phyloP scores from a whole-genome alignment of 228 moss, liverwort and hornwort genomes.

The Sphagnum magellanicum region DNA sequence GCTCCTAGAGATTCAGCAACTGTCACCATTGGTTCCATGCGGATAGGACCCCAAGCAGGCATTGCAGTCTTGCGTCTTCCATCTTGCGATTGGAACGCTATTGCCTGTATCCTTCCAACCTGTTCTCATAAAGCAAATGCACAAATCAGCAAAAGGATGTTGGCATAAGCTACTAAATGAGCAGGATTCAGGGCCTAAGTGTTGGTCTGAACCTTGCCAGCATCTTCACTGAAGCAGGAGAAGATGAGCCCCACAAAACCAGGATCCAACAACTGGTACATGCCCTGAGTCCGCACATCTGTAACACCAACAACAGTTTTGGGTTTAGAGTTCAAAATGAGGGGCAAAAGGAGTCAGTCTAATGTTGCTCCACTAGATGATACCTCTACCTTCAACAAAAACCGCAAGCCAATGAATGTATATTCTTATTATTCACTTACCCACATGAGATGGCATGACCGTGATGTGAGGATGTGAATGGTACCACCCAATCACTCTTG shows the following conservation, averaged over 20 bases:
- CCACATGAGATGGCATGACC: slow-evolving; percentile 97
- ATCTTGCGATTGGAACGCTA: slow-evolving; percentile 91
- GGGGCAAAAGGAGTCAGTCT: too few species aligned
- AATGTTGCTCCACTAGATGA: too few species aligned
- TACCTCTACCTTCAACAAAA: too few species aligned
- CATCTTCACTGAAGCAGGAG: slow-evolving; percentile 94
- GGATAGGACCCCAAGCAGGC: slow-evolving; percentile 22
- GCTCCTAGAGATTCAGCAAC: slow-evolving; percentile 9
- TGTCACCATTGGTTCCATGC: not conserved
- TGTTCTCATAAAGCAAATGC: slow-evolving; percentile 8
- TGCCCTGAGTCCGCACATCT: slow-evolving; percentile 91
- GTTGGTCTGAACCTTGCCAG: slow-evolving; percentile 46
- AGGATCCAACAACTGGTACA: slow-evolving; percentile 92
- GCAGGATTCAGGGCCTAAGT: too few species aligned
- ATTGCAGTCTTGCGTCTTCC: slow-evolving; percentile 42
- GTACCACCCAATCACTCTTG: slow-evolving; percentile 98
- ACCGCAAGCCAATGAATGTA: too few species aligned
- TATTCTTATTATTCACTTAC: slow-evolving; percentile 12
- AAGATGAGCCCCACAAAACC: slow-evolving; percentile 98
- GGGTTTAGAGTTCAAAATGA: too few species aligned
- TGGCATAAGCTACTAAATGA: not conserved
- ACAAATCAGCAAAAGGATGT: not conserved
- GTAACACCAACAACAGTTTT: not conserved
- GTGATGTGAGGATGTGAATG: slow-evolving; percentile 99
- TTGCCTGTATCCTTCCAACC: slow-evolving; percentile 95